Base-by-base conservation (phyloP, 768 basidiomycete genomes). In the Rhizopogon vesiculosus region DNA sequence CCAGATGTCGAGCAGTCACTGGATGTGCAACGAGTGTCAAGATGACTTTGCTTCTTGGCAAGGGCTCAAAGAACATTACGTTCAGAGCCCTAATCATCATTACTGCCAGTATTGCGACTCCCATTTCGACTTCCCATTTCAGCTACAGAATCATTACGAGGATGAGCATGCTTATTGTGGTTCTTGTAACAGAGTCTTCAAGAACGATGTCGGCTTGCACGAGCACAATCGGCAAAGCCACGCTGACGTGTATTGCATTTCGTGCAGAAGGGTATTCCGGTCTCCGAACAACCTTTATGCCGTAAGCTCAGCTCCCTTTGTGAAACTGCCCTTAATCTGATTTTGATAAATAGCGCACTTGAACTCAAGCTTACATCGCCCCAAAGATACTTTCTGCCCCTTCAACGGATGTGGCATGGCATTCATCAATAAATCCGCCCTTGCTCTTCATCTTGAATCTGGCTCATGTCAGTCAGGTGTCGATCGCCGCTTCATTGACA, bases 391-490 rank as follows among this genome's bases (percentile, higher is more conserved):
- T 71, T 61, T 68, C 58, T 69, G 78, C 63, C 69, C 72, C 0
- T 71, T 75, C 54, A 56, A 18, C 5, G 73, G 75, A 38, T 89
- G 88, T 62, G 66, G 55, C 1, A 58, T 59, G 19, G 60, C 53
- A 1, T 89, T 88, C 67, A 65, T 83, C 51, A 81, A 78, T 18
- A 70, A 61, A 42, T 76, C 85, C 8, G 80, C 84, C 9, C 72
- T 89, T 45, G 62, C 81, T 33, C 76, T 80, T 31, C 87, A 90
- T 65, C 75, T 87, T 63, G 88, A 89, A 62, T 70, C 75, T 10
- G 86, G 86, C 1, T 58, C 63, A 3, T 88, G 88, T 64, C 51
- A 59, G 22, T 85, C 85, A 0, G 78, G 82, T 10, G 66, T 80
- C 41, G 65, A 66, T 33, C 76, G 77, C 54, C 62, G 65, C 38